A percentile compares a stretch with the other conserved stretches of the same genome.
Evolutionary conservation across 176 grass and related monocot species (phyloP).

Genomic region (Paspalum notatum): DNA sequence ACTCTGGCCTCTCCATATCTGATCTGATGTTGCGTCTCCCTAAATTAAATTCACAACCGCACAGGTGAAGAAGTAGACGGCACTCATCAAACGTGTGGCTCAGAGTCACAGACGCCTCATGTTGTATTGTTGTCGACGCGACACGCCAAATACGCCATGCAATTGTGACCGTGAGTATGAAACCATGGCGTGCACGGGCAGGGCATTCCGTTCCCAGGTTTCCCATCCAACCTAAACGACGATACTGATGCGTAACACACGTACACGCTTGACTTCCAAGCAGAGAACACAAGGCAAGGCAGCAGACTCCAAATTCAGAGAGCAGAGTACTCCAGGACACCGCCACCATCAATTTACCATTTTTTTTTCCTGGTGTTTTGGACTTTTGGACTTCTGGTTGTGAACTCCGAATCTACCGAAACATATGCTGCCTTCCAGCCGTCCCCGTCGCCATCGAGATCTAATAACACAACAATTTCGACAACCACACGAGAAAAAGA

Average conservation of each 20-base stretch:
- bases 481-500: neutral
- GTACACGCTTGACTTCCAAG: neutral
- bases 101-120: neutral
- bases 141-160: neutral
- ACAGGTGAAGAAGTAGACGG: neutral
- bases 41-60: neutral
- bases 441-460: neutral
- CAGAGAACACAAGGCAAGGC: neutral
- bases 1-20: neutral
- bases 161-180: neutral
- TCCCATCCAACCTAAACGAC: neutral
- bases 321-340: neutral
- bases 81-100: too few species aligned
- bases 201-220: neutral
- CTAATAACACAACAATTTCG: neutral
- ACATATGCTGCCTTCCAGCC: constrained; percentile 23
- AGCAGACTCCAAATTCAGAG: neutral
- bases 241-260: neutral
- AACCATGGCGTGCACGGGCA: neutral
- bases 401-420: constrained; percentile 28
- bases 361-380: too few species aligned
- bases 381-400: too few species aligned
- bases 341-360: too few species aligned
- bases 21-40: neutral
- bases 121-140: neutral